Percentiles rank a stretch among this genome's conserved stretches.
Conservation (phyloP, 257 asterid genomes). For the Solanum etuberosum region DNA sequence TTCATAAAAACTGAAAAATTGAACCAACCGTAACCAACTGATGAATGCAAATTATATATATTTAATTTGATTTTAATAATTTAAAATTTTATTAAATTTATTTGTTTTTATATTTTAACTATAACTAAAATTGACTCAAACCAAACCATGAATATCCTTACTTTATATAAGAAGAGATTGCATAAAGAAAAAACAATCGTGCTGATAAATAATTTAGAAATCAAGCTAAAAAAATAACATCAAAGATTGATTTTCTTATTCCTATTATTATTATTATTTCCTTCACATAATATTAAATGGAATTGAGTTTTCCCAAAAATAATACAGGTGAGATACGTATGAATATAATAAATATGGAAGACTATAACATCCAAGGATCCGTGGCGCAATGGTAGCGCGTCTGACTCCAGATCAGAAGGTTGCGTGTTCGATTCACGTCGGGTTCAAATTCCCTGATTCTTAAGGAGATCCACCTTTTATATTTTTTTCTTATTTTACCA, state of each 20-base stretch:
- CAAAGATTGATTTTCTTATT: background rate
- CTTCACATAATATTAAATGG: background rate
- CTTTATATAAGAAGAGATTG: too few relatives aligned
- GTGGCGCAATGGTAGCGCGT: conserved; percentile 99
- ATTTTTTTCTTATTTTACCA: too few relatives aligned
- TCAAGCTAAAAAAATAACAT: too few relatives aligned
- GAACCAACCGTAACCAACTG: too few relatives aligned
- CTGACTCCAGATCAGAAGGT: conserved; percentile 99
- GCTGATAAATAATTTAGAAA: background rate
- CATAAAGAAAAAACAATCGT: background rate
- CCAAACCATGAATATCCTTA: too few relatives aligned
- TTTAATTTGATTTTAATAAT: too few relatives aligned
- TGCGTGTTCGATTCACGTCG: conserved; percentile 99
- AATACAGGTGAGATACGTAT: background rate
- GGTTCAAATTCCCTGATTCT: conserved; percentile 37
- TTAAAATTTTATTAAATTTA: too few relatives aligned
- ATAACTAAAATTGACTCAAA: too few relatives aligned
- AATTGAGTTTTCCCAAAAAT: background rate
- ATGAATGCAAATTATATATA: too few relatives aligned
- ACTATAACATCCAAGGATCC: conserved; percentile 20
- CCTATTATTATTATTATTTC: background rate
- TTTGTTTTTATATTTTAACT: too few relatives aligned
- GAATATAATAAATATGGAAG: background rate
- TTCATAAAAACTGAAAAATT: too few relatives aligned
- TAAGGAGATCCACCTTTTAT: background rate